These are phyloP conservation scores for Phenoliferia sp. DNA, from an alignment of 1,284 basidiomycete species.

Conservation along the genomic window DNA sequence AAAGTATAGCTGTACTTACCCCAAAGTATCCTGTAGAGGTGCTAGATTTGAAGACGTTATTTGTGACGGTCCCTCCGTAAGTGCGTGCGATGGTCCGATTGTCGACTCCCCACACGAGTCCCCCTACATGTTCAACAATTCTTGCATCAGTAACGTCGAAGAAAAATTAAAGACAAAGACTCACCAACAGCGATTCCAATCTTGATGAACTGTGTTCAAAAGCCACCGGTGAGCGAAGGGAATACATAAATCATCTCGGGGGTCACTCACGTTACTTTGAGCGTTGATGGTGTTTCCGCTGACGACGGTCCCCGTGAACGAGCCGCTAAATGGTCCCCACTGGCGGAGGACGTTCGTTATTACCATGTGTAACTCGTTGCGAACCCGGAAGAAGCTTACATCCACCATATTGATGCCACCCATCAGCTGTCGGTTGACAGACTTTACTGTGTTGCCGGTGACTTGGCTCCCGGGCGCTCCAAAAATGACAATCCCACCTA, in stretches of 20 bases:
- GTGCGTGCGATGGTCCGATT: constrained; percentile 25
- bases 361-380: not conserved
- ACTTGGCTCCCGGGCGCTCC: constrained; percentile 62
- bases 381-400: not conserved
- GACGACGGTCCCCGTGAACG: constrained; percentile 65
- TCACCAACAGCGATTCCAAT: constrained; percentile 46
- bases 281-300: constrained; percentile 58
- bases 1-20: not conserved
- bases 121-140: constrained; percentile 26
- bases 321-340: constrained; percentile 58
- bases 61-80: constrained; percentile 24
- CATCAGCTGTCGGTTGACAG: not conserved
- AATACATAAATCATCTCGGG: too few species aligned
- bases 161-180: not conserved
- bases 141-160: not conserved
- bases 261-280: not conserved
- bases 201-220: constrained; percentile 39
- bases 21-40: constrained; percentile 34
- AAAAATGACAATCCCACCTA: constrained; percentile 57
- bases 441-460: not conserved
- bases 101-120: constrained; percentile 35
- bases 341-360: constrained; percentile 55
- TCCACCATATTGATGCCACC: not conserved
- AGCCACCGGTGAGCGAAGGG: too few species aligned
- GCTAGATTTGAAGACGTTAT: constrained; percentile 54